A percentile compares a stretch with the other conserved stretches of the same genome.
Conservation (phyloP, 345 rosid genomes). For the Boechera divaricarpa region DNA sequence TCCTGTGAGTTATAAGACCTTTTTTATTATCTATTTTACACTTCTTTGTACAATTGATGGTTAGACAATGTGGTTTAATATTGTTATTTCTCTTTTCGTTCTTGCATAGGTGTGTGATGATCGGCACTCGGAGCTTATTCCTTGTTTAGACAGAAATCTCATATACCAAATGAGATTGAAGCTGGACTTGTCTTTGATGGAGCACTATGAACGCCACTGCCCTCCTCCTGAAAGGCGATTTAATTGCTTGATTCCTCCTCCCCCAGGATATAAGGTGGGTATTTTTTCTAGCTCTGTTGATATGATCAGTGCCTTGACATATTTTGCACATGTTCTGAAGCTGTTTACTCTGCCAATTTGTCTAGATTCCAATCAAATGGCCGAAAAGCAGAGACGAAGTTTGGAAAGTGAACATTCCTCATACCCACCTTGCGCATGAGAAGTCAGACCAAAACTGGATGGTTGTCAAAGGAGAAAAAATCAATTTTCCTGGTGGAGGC, state of each 20-base stretch:
- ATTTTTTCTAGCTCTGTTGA: not conserved
- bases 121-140: slow-evolving; percentile 90
- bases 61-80: not conserved
- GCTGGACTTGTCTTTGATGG: slow-evolving; percentile 94
- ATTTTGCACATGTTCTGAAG: slow-evolving; percentile 4
- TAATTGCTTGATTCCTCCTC: slow-evolving; percentile 99
- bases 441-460: slow-evolving; percentile 99
- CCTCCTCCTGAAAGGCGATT: slow-evolving; percentile 90
- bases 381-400: slow-evolving; percentile 98
- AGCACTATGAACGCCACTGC: slow-evolving; percentile 98
- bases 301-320: not conserved
- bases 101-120: slow-evolving; percentile 89
- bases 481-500: slow-evolving; percentile 97
- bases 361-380: slow-evolving; percentile 95
- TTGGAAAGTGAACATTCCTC: slow-evolving; percentile 99
- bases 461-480: slow-evolving; percentile 96
- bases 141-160: slow-evolving; percentile 88
- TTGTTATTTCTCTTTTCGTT: not conserved
- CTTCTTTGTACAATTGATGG: not conserved
- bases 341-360: slow-evolving; percentile 3
- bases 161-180: slow-evolving; percentile 93
- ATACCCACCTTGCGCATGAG: slow-evolving; percentile 97
- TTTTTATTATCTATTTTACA: too few species aligned
- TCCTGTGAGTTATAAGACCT: slow-evolving; percentile 60
- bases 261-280: slow-evolving; percentile 84